Percentiles rank a stretch among this genome's conserved stretches.
phyloP scores from a whole-genome alignment of 441 rosid species.

The Pelargonium australe region DNA sequence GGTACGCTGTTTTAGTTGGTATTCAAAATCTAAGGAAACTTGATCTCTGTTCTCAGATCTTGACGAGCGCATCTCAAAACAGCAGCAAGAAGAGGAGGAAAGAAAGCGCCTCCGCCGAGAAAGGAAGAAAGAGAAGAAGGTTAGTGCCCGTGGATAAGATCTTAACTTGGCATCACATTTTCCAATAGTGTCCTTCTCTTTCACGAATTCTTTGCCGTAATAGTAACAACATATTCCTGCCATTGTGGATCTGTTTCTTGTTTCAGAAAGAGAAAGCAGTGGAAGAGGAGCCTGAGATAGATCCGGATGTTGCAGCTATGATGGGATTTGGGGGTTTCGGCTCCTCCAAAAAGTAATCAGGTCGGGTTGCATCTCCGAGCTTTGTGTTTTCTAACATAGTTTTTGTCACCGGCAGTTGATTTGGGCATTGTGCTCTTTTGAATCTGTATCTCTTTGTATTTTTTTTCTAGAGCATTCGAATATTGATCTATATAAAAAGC shows the following conservation, averaged over 20 bases:
- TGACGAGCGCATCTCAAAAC: slow-evolving; percentile 77
- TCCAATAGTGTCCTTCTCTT: background rate
- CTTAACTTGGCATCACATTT: background rate
- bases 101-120: slow-evolving; percentile 62
- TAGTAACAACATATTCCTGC: background rate
- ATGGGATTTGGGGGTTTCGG: slow-evolving; percentile 98
- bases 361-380: background rate
- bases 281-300: slow-evolving; percentile 75
- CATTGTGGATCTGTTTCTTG: slow-evolving; percentile 9
- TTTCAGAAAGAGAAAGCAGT: slow-evolving; percentile 71
- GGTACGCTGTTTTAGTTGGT: background rate
- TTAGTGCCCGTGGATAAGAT: slow-evolving; percentile 16
- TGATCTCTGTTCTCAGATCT: slow-evolving; percentile 40
- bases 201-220: too few species aligned
- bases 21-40: background rate
- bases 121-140: slow-evolving; percentile 96
- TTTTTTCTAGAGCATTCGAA: background rate
- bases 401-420: too few species aligned
- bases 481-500: background rate
- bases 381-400: background rate
- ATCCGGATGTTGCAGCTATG: slow-evolving; percentile 87
- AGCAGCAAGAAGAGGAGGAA: slow-evolving; percentile 91
- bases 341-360: slow-evolving; percentile 55
- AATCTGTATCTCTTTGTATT: background rate
- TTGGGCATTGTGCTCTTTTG: background rate